phyloP scores from a whole-genome alignment of 441 rosid genomes.

The Euphorbia neoarborescens region DNA sequence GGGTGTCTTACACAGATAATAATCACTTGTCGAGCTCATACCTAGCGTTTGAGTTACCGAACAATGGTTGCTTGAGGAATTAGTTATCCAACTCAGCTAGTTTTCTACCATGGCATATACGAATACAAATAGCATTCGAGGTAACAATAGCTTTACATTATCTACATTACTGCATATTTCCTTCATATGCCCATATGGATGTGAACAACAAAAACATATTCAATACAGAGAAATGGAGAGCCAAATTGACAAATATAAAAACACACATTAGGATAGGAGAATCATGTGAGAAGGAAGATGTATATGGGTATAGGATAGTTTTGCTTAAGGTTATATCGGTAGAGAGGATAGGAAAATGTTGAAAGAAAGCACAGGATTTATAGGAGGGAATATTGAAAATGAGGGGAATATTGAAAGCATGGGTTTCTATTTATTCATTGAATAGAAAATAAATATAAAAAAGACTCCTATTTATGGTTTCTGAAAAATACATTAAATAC shows the following conservation, averaged over 20 bases:
- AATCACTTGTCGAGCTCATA: too few species aligned
- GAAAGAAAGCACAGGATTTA: constrained; percentile 35
- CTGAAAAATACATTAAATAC: too few species aligned
- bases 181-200: constrained; percentile 35
- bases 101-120: constrained; percentile 28
- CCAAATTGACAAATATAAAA: constrained; percentile 38
- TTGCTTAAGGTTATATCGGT: constrained; percentile 52
- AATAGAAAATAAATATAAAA: too few species aligned
- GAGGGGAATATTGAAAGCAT: constrained; percentile 50
- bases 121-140: constrained; percentile 46
- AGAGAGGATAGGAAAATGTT: constrained; percentile 30
- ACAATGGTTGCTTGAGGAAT: constrained; percentile 43
- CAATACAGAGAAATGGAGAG: constrained; percentile 39
- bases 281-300: constrained; percentile 35
- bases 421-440: too few species aligned
- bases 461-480: too few species aligned
- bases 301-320: constrained; percentile 42
- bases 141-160: constrained; percentile 44
- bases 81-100: constrained; percentile 24
- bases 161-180: constrained; percentile 42
- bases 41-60: constrained; percentile 35
- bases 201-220: constrained; percentile 38
- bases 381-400: constrained; percentile 28
- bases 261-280: constrained; percentile 25
- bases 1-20: constrained; percentile 42